A percentile compares a stretch with the other conserved stretches of the same genome.
Evolutionary conservation across 331 rosid species (phyloP).

Genomic region (Quercus tomentella): DNA sequence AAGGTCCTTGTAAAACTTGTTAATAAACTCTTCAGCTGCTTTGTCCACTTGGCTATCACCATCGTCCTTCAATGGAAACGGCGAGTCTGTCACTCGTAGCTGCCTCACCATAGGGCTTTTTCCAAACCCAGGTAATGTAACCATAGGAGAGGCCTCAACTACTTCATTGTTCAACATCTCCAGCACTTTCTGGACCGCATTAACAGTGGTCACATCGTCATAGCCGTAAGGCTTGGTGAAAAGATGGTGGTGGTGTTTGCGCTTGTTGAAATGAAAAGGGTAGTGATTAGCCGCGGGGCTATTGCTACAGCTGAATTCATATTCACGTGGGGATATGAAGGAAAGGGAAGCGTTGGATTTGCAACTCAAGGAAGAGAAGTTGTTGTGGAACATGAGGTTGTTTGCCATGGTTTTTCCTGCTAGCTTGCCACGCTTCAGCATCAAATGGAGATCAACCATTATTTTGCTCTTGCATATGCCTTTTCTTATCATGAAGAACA

Average conservation of each 20-base stretch:
- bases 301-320: conserved; percentile 95
- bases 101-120: conserved; percentile 63
- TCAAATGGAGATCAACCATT: conserved; percentile 39
- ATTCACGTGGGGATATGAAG: conserved; percentile 56
- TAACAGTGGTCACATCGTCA: conserved; percentile 44
- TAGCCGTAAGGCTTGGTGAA: conserved; percentile 28
- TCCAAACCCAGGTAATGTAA: conserved; percentile 67
- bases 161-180: conserved; percentile 47
- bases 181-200: conserved; percentile 54
- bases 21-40: conserved; percentile 84
- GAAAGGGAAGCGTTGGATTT: conserved; percentile 49
- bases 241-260: conserved; percentile 19
- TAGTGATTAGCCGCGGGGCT: conserved; percentile 49
- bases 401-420: conserved; percentile 64
- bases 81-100: conserved; percentile 75
- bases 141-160: conserved; percentile 65
- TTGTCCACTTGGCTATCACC: conserved; percentile 57
- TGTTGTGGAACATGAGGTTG: conserved; percentile 43
- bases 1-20: conserved; percentile 62
- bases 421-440: conserved; percentile 68
- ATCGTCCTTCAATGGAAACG: conserved; percentile 67
- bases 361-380: conserved; percentile 47
- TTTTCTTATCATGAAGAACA: conserved; percentile 57
- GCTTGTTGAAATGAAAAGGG: conserved; percentile 37
- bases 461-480: conserved; percentile 67